Evolutionary conservation across 495 filamentous ascomycete genomes (phyloP).

Genomic region (Hypoxylon fragiforme): DNA sequence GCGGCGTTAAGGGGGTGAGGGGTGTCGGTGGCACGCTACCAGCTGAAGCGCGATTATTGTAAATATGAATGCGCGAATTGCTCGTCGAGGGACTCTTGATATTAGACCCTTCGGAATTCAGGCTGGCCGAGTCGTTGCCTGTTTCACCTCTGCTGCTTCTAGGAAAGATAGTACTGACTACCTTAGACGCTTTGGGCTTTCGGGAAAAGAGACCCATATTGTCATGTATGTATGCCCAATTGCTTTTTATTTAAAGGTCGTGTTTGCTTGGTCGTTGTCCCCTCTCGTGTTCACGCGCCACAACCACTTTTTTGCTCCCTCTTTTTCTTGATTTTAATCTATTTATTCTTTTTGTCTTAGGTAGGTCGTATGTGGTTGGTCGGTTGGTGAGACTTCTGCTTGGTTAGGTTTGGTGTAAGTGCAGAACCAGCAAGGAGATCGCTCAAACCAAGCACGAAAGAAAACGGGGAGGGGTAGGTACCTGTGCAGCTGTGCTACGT

Average conservation of each 20-base stretch:
- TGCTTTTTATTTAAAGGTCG: slow-evolving; percentile 17
- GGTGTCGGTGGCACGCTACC: slow-evolving; percentile 49
- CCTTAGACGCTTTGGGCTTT: slow-evolving; percentile 51
- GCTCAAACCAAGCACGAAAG: slow-evolving; percentile 31
- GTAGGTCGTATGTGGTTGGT: slow-evolving; percentile 33
- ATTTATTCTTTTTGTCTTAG: slow-evolving; percentile 35
- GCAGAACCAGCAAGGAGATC: slow-evolving; percentile 40
- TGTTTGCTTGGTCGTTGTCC: slow-evolving; percentile 15
- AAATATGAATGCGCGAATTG: slow-evolving; percentile 29
- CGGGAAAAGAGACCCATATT: slow-evolving; percentile 58
- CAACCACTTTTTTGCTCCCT: slow-evolving; percentile 5
- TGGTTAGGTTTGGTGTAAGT: slow-evolving; percentile 28
- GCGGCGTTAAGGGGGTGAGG: slow-evolving; percentile 43
- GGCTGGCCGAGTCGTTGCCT: slow-evolving; percentile 40
- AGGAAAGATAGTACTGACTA: slow-evolving; percentile 38
- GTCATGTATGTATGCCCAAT: slow-evolving; percentile 21
- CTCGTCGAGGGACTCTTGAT: slow-evolving; percentile 31
- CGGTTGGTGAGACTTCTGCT: slow-evolving; percentile 12
- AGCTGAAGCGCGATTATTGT: slow-evolving; percentile 40
- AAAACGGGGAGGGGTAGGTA: slow-evolving; percentile 19
- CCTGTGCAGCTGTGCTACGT: slow-evolving; percentile 6
- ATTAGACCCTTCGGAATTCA: slow-evolving; percentile 42
- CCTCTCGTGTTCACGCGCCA: slow-evolving; percentile 16
- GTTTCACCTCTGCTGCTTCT: slow-evolving; percentile 2
- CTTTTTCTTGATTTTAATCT: slow-evolving; percentile 6